Evolutionary conservation across 2,329 filamentous ascomycete genomes (phyloP).

Genomic region (Biscogniauxia mediterranea): DNA sequence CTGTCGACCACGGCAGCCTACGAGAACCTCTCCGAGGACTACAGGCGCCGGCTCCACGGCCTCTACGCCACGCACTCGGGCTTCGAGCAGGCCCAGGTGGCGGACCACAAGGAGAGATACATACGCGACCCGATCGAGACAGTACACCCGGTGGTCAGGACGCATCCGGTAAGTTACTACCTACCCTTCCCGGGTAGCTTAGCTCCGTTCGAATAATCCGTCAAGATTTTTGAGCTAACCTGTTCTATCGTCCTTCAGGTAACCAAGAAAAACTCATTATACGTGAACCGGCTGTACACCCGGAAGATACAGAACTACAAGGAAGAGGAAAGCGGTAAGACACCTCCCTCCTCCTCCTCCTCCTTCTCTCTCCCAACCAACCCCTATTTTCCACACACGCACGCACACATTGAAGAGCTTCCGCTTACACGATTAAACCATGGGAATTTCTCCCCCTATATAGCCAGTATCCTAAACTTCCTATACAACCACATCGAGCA

Average conservation of each 20-base stretch:
- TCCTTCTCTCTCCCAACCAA: too few species aligned
- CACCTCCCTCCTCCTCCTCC: neutral
- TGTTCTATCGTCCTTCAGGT: constrained; percentile 1
- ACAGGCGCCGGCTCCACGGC: constrained; percentile 16
- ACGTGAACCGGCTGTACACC: constrained; percentile 11
- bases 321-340: constrained; percentile 14
- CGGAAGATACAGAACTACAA: constrained; percentile 9
- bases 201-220: constrained; percentile 11
- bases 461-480: constrained; percentile 9
- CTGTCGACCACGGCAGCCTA: constrained; percentile 19
- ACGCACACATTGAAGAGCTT: constrained; percentile 7
- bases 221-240: neutral
- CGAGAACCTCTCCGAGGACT: constrained; percentile 20
- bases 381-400: too few species aligned
- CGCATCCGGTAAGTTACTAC: constrained; percentile 26
- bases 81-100: constrained; percentile 14
- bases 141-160: constrained; percentile 29
- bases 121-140: constrained; percentile 29
- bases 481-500: constrained; percentile 12
- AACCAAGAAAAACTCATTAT: constrained; percentile 12
- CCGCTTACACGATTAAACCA: neutral
- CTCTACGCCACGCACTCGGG: constrained; percentile 21
- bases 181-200: too few species aligned
- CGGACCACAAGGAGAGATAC: constrained; percentile 20
- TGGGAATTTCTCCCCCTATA: too few species aligned